These are phyloP conservation scores for Akanthomyces lecanii DNA, from an alignment of 2,329 filamentous ascomycete species.

Conservation along the genomic window DNA sequence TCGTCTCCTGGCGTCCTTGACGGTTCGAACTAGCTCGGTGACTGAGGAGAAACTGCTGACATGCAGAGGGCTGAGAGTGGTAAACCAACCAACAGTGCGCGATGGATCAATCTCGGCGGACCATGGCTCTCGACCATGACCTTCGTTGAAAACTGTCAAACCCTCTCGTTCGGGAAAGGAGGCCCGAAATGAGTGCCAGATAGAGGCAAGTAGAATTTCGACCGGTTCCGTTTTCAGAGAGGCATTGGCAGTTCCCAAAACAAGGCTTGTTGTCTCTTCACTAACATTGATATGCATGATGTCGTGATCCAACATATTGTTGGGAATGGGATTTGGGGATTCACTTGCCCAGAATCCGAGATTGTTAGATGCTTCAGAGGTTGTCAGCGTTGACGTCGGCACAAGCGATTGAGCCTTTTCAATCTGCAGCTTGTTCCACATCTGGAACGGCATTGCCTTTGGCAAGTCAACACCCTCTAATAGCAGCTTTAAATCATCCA, in stretches of 20 bases:
- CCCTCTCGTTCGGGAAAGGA: constrained; percentile 31
- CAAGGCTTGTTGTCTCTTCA: constrained; percentile 14
- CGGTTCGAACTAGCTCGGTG: constrained; percentile 18
- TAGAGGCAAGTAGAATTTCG: constrained; percentile 35
- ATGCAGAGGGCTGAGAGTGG: constrained; percentile 35
- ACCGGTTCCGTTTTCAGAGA: constrained; percentile 33
- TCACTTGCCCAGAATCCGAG: not conserved
- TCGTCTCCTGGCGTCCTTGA: constrained; percentile 34
- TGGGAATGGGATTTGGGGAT: not conserved
- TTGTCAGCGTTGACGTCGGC: not conserved
- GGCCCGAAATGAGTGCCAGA: constrained; percentile 32
- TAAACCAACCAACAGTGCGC: constrained; percentile 44
- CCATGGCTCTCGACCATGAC: constrained; percentile 39
- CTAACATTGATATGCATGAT: not conserved
- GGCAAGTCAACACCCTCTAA: constrained; percentile 12
- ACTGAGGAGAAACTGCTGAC: constrained; percentile 3
- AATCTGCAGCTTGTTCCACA: constrained; percentile 26
- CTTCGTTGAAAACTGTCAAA: constrained; percentile 37
- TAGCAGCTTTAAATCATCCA: constrained; percentile 20
- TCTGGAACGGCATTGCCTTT: constrained; percentile 29
- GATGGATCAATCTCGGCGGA: constrained; percentile 32
- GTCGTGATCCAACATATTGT: not conserved
- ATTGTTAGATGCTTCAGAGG: not conserved
- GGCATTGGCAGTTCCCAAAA: constrained; percentile 26
- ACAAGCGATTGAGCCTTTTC: not conserved